A percentile compares a stretch with the other conserved stretches of the same genome.
These are phyloP conservation scores for Epichloe bromicola DNA, from an alignment of 2,329 filamentous ascomycete species.

Conservation along the genomic window DNA sequence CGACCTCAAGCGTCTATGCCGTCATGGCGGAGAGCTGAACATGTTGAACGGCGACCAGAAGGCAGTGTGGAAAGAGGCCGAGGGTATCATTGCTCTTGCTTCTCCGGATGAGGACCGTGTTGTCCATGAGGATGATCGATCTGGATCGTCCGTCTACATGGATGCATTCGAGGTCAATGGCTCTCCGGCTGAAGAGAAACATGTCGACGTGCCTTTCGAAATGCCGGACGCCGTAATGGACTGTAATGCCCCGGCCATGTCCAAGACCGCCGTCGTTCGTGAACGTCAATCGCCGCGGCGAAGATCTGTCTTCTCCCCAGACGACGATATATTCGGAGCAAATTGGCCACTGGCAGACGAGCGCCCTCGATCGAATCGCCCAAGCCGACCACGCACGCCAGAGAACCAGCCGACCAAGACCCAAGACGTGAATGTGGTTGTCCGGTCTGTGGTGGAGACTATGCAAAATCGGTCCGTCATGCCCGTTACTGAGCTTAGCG, in stretches of 20 bases:
- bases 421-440: slow-evolving; percentile 34
- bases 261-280: slow-evolving; percentile 39
- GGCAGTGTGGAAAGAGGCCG: slow-evolving; percentile 64
- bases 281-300: slow-evolving; percentile 39
- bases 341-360: slow-evolving; percentile 33
- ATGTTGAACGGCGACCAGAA: slow-evolving; percentile 48
- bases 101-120: slow-evolving; percentile 48
- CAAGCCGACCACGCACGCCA: slow-evolving; percentile 29
- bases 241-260: slow-evolving; percentile 28
- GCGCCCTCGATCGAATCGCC: slow-evolving; percentile 19
- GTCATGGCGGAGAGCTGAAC: slow-evolving; percentile 54
- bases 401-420: slow-evolving; percentile 21
- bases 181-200: slow-evolving; percentile 27
- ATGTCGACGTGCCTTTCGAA: slow-evolving; percentile 30
- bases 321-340: slow-evolving; percentile 53
- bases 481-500: slow-evolving; percentile 20
- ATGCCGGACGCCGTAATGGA: slow-evolving; percentile 30
- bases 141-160: slow-evolving; percentile 26
- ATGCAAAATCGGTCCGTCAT: slow-evolving; percentile 43
- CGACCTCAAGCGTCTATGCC: slow-evolving; percentile 65
- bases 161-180: slow-evolving; percentile 28
- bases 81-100: slow-evolving; percentile 78
- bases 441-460: slow-evolving; percentile 49
- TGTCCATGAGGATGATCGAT: slow-evolving; percentile 23
- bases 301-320: slow-evolving; percentile 52